These are phyloP conservation scores for Amoebophrya sp. DNA, from an alignment of 169 alveolate species.

Conservation along the genomic window DNA sequence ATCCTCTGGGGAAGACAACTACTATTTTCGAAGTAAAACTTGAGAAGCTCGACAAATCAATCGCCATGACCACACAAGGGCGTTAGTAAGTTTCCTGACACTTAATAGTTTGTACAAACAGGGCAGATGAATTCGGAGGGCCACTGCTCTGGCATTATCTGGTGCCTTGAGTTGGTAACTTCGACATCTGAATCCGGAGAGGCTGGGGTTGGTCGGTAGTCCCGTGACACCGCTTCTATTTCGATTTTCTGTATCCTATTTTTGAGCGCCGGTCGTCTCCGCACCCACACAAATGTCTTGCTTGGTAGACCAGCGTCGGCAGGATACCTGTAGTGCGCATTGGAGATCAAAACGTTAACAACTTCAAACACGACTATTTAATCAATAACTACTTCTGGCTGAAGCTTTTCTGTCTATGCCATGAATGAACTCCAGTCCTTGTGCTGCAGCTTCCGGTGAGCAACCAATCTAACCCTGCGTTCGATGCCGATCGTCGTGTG, in stretches of 20 bases:
- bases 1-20: no score
- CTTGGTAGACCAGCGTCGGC: not conserved
- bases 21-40: no score
- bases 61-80: no score
- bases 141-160: not conserved
- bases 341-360: not conserved
- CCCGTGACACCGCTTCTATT: not conserved
- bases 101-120: no score
- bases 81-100: no score
- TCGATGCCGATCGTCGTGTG: not conserved
- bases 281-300: not conserved
- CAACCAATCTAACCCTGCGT: not conserved
- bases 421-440: no score
- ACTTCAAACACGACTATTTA: not conserved
- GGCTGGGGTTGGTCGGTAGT: not conserved
- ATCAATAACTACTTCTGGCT: not conserved
- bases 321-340: not conserved
- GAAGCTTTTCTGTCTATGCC: not conserved
- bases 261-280: not conserved
- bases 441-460: not conserved
- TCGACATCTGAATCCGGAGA: not conserved
- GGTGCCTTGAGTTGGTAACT: not conserved
- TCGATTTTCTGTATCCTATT: not conserved
- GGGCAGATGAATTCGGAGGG: not conserved
- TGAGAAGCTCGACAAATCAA: no score